Percentiles rank a stretch among this genome's conserved stretches.
These are phyloP conservation scores for Atkinsonella hypoxylon DNA, from an alignment of 2,329 filamentous ascomycete genomes.

Conservation along the genomic window DNA sequence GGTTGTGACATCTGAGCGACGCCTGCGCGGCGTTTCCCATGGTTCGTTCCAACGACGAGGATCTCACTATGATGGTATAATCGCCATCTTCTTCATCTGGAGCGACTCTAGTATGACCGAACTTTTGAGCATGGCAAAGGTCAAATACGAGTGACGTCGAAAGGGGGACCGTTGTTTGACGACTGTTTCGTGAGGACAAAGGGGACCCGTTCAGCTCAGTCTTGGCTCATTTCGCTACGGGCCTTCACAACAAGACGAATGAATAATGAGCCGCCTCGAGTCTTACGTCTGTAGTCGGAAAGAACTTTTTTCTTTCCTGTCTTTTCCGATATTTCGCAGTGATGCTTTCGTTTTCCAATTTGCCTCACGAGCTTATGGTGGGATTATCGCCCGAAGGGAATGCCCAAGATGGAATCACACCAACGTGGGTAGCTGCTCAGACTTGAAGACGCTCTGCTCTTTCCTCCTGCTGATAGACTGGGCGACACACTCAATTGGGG, in stretches of 20 bases:
- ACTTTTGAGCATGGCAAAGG: neutral
- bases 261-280: neutral
- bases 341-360: no score
- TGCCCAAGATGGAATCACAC: no score
- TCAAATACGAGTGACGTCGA: neutral
- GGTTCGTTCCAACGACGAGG: neutral
- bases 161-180: neutral
- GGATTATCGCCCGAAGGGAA: no score
- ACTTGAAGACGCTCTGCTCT: no score
- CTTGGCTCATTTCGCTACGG: slow-evolving; percentile 2
- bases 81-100: neutral
- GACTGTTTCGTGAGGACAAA: neutral
- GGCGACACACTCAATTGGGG: no score
- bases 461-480: no score
- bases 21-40: neutral
- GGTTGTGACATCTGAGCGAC: neutral
- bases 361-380: no score
- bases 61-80: neutral
- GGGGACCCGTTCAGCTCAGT: neutral
- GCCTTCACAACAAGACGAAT: neutral
- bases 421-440: no score
- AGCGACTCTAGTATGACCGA: neutral
- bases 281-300: no score
- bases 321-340: no score
- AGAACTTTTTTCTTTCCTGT: no score